phyloP scores from a whole-genome alignment of 768 basidiomycete genomes.

The Termitomyces sp. region DNA sequence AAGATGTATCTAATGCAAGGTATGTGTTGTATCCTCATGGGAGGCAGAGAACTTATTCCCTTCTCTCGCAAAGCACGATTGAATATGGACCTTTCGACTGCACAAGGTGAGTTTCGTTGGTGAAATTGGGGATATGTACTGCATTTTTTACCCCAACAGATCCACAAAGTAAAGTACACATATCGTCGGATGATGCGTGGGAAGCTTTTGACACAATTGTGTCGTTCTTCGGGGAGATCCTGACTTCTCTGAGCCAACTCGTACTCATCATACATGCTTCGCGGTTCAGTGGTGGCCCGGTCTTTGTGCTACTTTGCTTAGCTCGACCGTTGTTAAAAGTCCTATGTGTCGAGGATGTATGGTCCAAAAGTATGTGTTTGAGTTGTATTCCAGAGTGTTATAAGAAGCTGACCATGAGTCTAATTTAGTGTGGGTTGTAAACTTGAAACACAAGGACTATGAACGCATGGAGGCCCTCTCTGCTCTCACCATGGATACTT shows the following conservation, averaged over 20 bases:
- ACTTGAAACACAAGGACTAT: slow-evolving; percentile 24
- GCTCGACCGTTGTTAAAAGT: slow-evolving; percentile 22
- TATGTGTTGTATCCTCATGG: slow-evolving; percentile 5
- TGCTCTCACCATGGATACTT: slow-evolving; percentile 19
- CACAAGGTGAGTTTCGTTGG: slow-evolving; percentile 11
- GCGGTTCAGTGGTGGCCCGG: slow-evolving; percentile 23
- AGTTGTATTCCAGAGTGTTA: neutral
- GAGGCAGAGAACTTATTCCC: neutral
- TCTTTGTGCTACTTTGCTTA: slow-evolving; percentile 30
- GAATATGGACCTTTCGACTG: slow-evolving; percentile 18
- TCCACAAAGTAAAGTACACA: slow-evolving; percentile 14
- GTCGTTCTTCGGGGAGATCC: slow-evolving; percentile 13
- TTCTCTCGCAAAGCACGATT: slow-evolving; percentile 11
- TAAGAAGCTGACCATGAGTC: neutral
- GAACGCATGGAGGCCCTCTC: slow-evolving; percentile 26
- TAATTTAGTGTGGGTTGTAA: slow-evolving; percentile 20
- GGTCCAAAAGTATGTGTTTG: slow-evolving; percentile 21
- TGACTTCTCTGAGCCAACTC: slow-evolving; percentile 23
- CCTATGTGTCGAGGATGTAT: slow-evolving; percentile 17
- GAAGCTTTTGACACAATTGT: slow-evolving; percentile 20
- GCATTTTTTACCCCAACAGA: slow-evolving; percentile 10
- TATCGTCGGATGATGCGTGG: slow-evolving; percentile 20
- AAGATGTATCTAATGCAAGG: slow-evolving; percentile 23
- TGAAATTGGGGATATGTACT: too few species aligned
- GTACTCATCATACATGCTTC: slow-evolving; percentile 25